phyloP scores from a whole-genome alignment of 768 basidiomycete species.

The Lenzites betulinus region DNA sequence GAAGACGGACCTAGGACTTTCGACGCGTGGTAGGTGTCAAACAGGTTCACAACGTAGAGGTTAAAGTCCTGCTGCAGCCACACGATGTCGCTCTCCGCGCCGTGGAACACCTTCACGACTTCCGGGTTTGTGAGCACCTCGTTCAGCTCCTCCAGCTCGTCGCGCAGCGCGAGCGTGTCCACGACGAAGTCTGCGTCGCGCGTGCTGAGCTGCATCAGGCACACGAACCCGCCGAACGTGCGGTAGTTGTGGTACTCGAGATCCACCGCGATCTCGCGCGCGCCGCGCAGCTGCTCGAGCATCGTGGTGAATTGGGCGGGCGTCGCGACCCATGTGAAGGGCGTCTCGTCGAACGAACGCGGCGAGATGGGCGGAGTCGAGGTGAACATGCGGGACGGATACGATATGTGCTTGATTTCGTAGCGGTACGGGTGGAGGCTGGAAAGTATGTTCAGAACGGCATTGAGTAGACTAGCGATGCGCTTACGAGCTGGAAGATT shows the following conservation, averaged over 20 bases:
- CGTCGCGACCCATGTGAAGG: constrained; percentile 73
- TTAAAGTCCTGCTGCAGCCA: constrained; percentile 98
- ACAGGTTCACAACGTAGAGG: constrained; percentile 91
- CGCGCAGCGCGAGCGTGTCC: constrained; percentile 75
- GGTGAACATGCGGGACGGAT: constrained; percentile 69
- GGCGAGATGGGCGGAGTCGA: constrained; percentile 53
- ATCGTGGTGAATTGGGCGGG: constrained; percentile 56
- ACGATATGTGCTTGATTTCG: constrained; percentile 75
- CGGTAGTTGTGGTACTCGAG: constrained; percentile 92
- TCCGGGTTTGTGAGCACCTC: constrained; percentile 83
- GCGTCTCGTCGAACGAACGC: constrained; percentile 60
- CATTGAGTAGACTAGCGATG: neutral
- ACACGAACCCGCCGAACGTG: constrained; percentile 84
- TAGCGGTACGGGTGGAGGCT: constrained; percentile 78
- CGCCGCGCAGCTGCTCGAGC: constrained; percentile 63
- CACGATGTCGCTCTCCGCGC: constrained; percentile 89
- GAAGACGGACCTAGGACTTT: constrained; percentile 64
- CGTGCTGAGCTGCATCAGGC: constrained; percentile 91
- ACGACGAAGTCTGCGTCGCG: constrained; percentile 85
- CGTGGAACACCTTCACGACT: constrained; percentile 93
- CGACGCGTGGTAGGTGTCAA: constrained; percentile 96
- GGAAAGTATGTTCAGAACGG: neutral
- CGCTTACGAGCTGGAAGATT: constrained; percentile 35
- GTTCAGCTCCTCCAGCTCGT: constrained; percentile 73
- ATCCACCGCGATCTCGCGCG: constrained; percentile 88